These are phyloP conservation scores for Panicum miliaceum DNA, from an alignment of 176 grass and related monocot species.

Conservation along the genomic window DNA sequence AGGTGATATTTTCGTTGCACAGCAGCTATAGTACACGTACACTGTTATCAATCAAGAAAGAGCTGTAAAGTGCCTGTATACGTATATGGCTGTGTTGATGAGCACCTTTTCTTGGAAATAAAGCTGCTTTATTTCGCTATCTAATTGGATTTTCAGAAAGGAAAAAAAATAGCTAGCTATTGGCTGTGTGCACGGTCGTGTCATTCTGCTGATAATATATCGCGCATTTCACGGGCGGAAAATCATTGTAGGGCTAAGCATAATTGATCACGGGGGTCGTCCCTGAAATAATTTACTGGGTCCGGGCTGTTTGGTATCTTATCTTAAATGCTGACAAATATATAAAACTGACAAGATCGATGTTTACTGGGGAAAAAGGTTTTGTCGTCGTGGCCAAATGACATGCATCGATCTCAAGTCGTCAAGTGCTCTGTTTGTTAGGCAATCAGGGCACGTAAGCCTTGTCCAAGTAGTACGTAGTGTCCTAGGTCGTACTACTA, in stretches of 20 bases:
- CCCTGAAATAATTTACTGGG: constrained; percentile 28
- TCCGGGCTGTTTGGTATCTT: constrained; percentile 11
- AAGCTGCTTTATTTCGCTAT: background rate
- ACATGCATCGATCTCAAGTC: too few relatives aligned
- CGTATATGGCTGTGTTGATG: background rate
- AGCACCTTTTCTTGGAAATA: background rate
- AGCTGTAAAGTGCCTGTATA: background rate
- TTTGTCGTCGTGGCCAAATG: background rate
- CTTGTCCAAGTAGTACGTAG: too few relatives aligned
- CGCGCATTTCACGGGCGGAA: constrained; percentile 35
- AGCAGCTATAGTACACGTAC: too few relatives aligned
- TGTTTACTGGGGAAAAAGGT: background rate
- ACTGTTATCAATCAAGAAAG: background rate
- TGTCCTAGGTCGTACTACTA: background rate
- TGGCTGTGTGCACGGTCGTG: too few relatives aligned
- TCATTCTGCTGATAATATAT: background rate
- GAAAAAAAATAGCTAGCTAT: background rate
- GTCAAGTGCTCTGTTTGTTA: too few relatives aligned
- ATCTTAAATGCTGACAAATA: constrained; percentile 29
- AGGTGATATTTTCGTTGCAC: too few relatives aligned
- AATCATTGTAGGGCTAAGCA: background rate
- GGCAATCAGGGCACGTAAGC: background rate
- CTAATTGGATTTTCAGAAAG: background rate
- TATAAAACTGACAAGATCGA: constrained; percentile 32
- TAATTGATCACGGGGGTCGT: background rate